Evolutionary conservation across 768 basidiomycete genomes (phyloP).

Genomic region (Lactifluus echinatus): DNA sequence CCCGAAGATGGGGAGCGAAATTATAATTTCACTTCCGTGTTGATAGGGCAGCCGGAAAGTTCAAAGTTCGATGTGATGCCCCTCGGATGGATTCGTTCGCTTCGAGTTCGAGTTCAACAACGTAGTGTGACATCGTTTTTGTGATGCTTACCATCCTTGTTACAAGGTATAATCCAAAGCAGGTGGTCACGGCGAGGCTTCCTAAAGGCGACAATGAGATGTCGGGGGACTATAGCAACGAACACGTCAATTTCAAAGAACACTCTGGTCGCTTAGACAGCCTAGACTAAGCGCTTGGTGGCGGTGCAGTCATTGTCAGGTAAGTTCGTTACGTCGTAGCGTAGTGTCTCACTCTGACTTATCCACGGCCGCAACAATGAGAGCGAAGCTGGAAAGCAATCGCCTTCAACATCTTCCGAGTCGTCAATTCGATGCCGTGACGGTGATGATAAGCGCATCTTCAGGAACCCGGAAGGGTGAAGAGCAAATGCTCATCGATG

Average conservation of each 20-base stretch:
- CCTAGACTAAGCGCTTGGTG: constrained; percentile 7
- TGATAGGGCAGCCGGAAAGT: neutral
- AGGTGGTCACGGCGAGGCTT: neutral
- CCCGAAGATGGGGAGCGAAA: constrained; percentile 1
- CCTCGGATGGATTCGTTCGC: neutral
- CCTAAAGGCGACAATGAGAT: neutral
- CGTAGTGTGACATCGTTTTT: neutral
- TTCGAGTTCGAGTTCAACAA: no score
- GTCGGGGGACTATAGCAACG: constrained; percentile 17
- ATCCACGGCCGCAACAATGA: neutral
- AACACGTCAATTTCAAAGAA: constrained; percentile 4
- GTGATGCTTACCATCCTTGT: constrained; percentile 1
- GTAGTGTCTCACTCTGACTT: neutral
- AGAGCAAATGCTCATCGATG: neutral
- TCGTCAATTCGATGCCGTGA: neutral
- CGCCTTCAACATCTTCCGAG: neutral
- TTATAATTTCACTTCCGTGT: neutral
- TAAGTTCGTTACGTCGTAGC: neutral
- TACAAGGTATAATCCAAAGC: neutral
- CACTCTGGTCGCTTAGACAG: neutral
- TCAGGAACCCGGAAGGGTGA: neutral
- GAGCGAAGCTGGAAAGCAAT: neutral
- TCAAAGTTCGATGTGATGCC: constrained; percentile 2
- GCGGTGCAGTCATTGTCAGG: constrained; percentile 10
- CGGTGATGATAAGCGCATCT: neutral